Evolutionary conservation across 2,329 filamentous ascomycete species (phyloP), one percentile per base, ranked within the genome.

Genomic region (Ascochyta clinopodiicola): DNA sequence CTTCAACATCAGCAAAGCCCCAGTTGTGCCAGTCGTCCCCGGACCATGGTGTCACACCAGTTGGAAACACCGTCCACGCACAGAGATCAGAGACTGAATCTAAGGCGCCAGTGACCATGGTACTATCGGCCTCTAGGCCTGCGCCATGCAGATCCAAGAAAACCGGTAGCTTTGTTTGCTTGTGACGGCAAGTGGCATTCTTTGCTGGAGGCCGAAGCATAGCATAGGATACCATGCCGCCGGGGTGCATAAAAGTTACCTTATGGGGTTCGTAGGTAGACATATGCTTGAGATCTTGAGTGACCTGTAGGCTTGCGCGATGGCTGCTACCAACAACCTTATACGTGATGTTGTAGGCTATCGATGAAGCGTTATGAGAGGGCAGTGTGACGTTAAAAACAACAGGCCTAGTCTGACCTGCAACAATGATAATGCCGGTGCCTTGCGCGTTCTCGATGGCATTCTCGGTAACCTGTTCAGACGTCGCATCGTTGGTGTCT

Each of bases 11-110:
- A 19, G 80, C 75, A 60, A 82, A 80, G 0, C 84, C 84, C 82
- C 83, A 86, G 5, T 75, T 79, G 64, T 86, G 84, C 84, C 84
- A 86, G 62, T 86, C 84, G 68, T 87, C 84, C 22, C 81, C 80
- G 61, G 81, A 83, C 84, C 84, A 86, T 6, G 81, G 71, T 17
- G 83, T 86, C 15, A 82, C 82, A 21, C 84, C 84, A 3, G 80
- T 82, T 9, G 84, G 83, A 60, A 84, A 81, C 15, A 86, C 46
- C 1, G 81, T 73, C 82, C 83, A 87, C 2, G 82, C 79, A 57
- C 80, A 82, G 21, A 86, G 69, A 55, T 84, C 79, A 21, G 81
- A 76, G 1, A 83, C 72, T 19, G 74, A 71, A 64, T 85, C 79
- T 31, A 86, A 69, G 53, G 79, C 77, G 48, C 80, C 76, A 37